Percentiles rank a stretch among this genome's conserved stretches.
phyloP scores from a whole-genome alignment of 352 stramenopile species.

The Peronospora destructor region DNA sequence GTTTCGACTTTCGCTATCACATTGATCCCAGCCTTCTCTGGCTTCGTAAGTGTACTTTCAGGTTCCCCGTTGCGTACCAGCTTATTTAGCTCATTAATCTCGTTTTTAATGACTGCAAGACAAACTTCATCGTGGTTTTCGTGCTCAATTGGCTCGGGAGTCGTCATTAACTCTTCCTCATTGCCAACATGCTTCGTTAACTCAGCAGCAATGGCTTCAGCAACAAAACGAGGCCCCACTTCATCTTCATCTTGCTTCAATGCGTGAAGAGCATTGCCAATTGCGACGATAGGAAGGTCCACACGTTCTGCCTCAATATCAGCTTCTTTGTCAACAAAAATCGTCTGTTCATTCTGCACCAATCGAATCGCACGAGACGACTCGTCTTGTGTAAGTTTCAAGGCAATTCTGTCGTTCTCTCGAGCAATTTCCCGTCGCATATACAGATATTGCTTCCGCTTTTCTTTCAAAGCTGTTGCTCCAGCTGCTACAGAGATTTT shows the following conservation, averaged over 20 bases:
- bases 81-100: background rate
- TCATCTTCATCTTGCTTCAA: background rate
- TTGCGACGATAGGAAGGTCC: background rate
- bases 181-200: background rate
- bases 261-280: background rate
- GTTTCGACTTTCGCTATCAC: background rate
- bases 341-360: background rate
- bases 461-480: slow-evolving; percentile 1
- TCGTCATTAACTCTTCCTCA: background rate
- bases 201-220: background rate
- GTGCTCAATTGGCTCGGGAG: background rate
- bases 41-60: background rate
- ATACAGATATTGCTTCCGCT: slow-evolving; percentile 8
- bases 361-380: slow-evolving; percentile 4
- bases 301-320: slow-evolving; percentile 8
- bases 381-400: background rate
- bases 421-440: background rate
- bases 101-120: background rate
- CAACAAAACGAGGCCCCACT: background rate
- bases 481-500: background rate
- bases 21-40: background rate
- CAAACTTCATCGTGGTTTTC: slow-evolving; percentile 1
- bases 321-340: slow-evolving; percentile 1
- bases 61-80: background rate
- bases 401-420: background rate